Evolutionary conservation across 305 asterid species (phyloP).

Genomic region (Ilex paraguariensis): DNA sequence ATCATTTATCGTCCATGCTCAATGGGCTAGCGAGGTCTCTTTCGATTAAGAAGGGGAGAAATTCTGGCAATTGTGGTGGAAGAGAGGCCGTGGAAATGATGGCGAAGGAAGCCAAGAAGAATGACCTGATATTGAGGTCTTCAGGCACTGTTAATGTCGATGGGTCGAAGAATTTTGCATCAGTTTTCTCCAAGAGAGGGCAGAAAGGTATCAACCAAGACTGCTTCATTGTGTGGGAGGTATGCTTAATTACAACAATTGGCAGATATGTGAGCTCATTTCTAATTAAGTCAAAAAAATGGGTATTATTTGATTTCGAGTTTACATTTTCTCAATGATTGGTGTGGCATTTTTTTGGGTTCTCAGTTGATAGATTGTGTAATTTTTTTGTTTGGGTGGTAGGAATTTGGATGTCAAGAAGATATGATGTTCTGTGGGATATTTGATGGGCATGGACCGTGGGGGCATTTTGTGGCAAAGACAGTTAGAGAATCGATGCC

Average conservation of each 20-base stretch:
- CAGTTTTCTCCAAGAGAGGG: constrained; percentile 83
- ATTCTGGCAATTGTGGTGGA: constrained; percentile 34
- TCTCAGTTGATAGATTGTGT: not conserved
- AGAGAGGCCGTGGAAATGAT: constrained; percentile 54
- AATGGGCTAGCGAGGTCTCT: constrained; percentile 74
- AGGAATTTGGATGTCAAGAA: constrained; percentile 96
- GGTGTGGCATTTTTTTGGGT: too few relatives aligned
- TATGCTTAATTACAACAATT: constrained; percentile 15
- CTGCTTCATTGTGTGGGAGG: constrained; percentile 97
- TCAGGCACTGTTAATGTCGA: constrained; percentile 61
- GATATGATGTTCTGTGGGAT: constrained; percentile 94
- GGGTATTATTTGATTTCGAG: too few relatives aligned
- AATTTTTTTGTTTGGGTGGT: not conserved
- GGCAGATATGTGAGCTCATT: not conserved
- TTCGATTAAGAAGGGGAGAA: constrained; percentile 41
- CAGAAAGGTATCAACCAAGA: constrained; percentile 93
- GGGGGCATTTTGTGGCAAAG: constrained; percentile 96
- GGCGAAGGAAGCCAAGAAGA: constrained; percentile 69
- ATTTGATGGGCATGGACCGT: constrained; percentile 95
- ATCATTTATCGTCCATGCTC: constrained; percentile 80
- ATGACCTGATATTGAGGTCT: constrained; percentile 62
- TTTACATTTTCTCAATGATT: not conserved
- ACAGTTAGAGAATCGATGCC: constrained; percentile 74
- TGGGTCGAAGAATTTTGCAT: constrained; percentile 68
- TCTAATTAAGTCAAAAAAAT: too few relatives aligned